Conservation (phyloP, 345 rosid genomes). For the Durio zibethinus region DNA sequence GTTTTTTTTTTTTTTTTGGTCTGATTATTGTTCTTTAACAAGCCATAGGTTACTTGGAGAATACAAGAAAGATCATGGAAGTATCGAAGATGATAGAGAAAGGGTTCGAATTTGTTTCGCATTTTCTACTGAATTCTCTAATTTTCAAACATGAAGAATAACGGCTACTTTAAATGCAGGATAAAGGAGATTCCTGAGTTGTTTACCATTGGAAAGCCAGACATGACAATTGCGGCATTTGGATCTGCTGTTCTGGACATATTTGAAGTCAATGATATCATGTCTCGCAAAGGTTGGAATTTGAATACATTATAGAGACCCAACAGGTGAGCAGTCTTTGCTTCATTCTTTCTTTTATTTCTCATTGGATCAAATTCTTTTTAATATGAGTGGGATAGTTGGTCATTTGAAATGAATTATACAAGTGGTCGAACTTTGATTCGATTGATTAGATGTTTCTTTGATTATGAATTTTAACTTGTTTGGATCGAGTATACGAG, state of each 20-base stretch:
- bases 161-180: constrained; percentile 32
- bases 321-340: constrained; percentile 49
- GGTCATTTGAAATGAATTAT: neutral
- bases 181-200: constrained; percentile 68
- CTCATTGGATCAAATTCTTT: neutral
- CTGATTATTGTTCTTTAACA: constrained; percentile 19
- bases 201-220: constrained; percentile 76
- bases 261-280: constrained; percentile 84
- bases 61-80: constrained; percentile 76
- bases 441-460: neutral
- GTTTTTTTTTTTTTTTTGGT: too few relatives aligned
- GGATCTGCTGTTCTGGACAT: constrained; percentile 71
- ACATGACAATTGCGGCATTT: constrained; percentile 84
- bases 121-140: neutral
- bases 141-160: neutral
- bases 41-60: constrained; percentile 63
- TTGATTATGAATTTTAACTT: neutral
- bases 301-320: constrained; percentile 91
- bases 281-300: constrained; percentile 95
- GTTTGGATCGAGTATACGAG: too few relatives aligned
- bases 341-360: neutral
- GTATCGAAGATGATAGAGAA: constrained; percentile 60
- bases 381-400: neutral
- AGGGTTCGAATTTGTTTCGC: constrained; percentile 45
- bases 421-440: neutral